Evolutionary conservation across 495 filamentous ascomycete genomes (phyloP).

Genomic region (Corynascus novoguineensis): DNA sequence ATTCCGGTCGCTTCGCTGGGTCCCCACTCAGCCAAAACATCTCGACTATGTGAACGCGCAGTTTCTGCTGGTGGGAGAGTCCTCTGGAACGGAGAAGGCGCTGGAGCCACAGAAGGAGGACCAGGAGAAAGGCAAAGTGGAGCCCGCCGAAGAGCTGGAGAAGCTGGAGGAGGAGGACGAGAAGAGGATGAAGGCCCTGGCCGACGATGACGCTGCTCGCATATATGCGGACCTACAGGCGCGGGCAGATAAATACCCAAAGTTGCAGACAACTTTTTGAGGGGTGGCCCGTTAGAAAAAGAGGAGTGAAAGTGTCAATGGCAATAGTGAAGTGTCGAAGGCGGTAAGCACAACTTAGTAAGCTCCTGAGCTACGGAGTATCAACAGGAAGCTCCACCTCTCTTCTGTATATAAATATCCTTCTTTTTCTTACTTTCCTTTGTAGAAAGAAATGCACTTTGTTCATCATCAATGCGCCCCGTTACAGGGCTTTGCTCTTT

Average conservation of each 20-base stretch:
- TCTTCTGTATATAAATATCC: no score
- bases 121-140: conserved; percentile 49
- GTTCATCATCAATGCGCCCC: no score
- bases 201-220: conserved; percentile 33
- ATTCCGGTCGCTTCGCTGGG: conserved; percentile 70
- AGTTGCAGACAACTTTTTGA: conserved; percentile 39
- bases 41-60: conserved; percentile 76
- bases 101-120: conserved; percentile 53
- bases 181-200: conserved; percentile 34
- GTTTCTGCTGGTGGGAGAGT: conserved; percentile 76
- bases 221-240: conserved; percentile 41
- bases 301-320: no score
- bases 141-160: conserved; percentile 50
- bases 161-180: conserved; percentile 42
- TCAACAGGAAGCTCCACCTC: no score
- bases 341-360: no score
- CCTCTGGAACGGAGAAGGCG: conserved; percentile 58
- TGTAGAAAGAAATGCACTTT: no score
- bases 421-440: no score
- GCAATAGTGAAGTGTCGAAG: no score
- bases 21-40: conserved; percentile 65
- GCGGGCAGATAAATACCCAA: conserved; percentile 36
- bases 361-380: no score
- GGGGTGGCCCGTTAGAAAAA: background rate
- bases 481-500: no score